Evolutionary conservation across 176 grass and related monocot species (phyloP).

Genomic region (Metroxylon sagu): DNA sequence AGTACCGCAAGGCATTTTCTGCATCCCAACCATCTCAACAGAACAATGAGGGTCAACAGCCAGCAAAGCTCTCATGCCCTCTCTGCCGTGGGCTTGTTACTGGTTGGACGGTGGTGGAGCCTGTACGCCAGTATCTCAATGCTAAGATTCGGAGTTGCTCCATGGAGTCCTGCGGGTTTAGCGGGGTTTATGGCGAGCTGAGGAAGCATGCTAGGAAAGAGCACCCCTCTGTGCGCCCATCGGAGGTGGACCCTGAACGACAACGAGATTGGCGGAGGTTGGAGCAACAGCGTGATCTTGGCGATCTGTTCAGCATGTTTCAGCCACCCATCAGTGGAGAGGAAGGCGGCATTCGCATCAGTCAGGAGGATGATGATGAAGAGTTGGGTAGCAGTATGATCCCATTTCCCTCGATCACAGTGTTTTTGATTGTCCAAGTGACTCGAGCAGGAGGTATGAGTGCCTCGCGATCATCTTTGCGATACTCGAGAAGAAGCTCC

Average conservation of each 20-base stretch:
- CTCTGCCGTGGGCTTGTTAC: slow-evolving; percentile 63
- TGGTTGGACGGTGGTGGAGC: slow-evolving; percentile 45
- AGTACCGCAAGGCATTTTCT: slow-evolving; percentile 61
- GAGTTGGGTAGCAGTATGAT: slow-evolving; percentile 18
- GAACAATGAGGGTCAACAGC: slow-evolving; percentile 28
- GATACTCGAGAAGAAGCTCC: slow-evolving; percentile 8
- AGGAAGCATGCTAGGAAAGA: slow-evolving; percentile 69
- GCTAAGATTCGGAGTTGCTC: slow-evolving; percentile 50
- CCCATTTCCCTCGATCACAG: slow-evolving; percentile 29
- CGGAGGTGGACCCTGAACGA: slow-evolving; percentile 64
- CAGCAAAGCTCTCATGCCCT: slow-evolving; percentile 35
- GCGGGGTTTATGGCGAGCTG: slow-evolving; percentile 49
- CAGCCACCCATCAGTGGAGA: slow-evolving; percentile 31
- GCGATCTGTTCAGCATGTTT: slow-evolving; percentile 83
- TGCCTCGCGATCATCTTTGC: not conserved
- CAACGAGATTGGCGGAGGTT: slow-evolving; percentile 71
- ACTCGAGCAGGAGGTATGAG: slow-evolving; percentile 2
- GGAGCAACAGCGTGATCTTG: slow-evolving; percentile 81
- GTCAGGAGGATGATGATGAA: slow-evolving; percentile 34
- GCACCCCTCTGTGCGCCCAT: slow-evolving; percentile 51
- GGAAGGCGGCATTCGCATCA: not conserved
- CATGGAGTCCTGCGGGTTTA: slow-evolving; percentile 60
- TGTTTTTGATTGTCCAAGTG: slow-evolving; percentile 55
- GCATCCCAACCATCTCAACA: slow-evolving; percentile 9
- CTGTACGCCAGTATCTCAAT: slow-evolving; percentile 59